A percentile compares a stretch with the other conserved stretches of the same genome.
phyloP scores from a whole-genome alignment of 768 basidiomycete species.

The Baorangia bicolor region DNA sequence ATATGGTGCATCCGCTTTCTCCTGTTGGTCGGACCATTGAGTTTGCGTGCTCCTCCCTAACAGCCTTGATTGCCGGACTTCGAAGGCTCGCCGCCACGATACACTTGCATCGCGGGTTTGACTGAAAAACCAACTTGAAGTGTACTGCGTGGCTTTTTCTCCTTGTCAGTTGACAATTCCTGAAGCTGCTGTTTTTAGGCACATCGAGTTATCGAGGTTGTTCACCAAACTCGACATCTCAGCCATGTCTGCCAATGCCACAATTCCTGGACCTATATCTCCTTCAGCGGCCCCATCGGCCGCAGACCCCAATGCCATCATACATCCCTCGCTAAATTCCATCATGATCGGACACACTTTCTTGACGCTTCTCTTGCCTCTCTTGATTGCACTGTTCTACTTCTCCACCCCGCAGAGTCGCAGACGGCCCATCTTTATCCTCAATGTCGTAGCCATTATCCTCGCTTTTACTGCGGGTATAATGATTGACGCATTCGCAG shows the following conservation, averaged over 20 bases:
- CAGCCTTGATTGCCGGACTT: background rate
- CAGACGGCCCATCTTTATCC: slow-evolving; percentile 28
- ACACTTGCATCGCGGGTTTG: background rate
- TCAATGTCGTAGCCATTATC: slow-evolving; percentile 24
- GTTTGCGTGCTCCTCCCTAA: background rate
- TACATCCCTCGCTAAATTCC: slow-evolving; percentile 22
- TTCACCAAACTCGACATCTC: background rate
- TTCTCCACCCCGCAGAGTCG: slow-evolving; percentile 29
- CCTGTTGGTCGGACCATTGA: background rate
- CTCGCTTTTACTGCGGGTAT: slow-evolving; percentile 23
- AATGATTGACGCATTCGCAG: slow-evolving; percentile 21
- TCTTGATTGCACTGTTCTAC: slow-evolving; percentile 31
- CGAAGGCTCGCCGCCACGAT: background rate
- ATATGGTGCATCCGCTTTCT: background rate
- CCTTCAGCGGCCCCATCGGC: background rate
- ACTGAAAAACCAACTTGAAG: background rate
- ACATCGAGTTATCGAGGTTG: background rate
- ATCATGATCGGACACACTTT: slow-evolving; percentile 33
- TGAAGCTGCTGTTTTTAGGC: background rate
- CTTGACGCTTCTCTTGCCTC: slow-evolving; percentile 30
- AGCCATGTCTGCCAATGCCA: slow-evolving; percentile 16
- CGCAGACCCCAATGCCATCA: background rate
- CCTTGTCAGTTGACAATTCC: background rate
- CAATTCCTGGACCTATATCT: slow-evolving; percentile 2
- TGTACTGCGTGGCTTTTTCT: background rate